Percentiles rank a stretch among this genome's conserved stretches.
These are phyloP conservation scores for Colletotrichum sp. DNA, from an alignment of 2,329 filamentous ascomycete species.

Conservation along the genomic window DNA sequence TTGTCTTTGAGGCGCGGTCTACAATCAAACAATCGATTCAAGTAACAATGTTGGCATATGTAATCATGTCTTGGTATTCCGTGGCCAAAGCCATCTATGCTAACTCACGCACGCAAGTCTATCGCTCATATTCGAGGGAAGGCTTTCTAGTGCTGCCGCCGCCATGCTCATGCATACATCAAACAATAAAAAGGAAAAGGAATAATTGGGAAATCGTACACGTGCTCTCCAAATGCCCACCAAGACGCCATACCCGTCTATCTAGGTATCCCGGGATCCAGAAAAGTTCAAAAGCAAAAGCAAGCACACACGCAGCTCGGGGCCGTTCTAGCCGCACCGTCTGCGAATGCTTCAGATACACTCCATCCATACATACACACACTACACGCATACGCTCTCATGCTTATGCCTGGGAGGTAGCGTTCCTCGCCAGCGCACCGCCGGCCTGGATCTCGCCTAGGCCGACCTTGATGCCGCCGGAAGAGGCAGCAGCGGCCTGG, in stretches of 20 bases:
- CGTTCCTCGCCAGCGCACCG: constrained; percentile 7
- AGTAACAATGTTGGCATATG: too few species aligned
- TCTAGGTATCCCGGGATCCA: constrained; percentile 1
- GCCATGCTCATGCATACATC: neutral
- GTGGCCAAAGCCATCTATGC: constrained; percentile 8
- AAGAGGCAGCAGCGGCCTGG: neutral
- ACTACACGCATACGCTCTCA: neutral
- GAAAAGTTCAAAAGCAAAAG: neutral
- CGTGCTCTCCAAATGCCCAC: constrained; percentile 1
- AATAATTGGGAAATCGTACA: constrained; percentile 10
- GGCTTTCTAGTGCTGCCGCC: neutral
- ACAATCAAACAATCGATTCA: too few species aligned
- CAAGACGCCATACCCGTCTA: constrained; percentile 18
- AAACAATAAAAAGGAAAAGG: neutral
- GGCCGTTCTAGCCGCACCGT: neutral
- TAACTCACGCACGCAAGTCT: neutral
- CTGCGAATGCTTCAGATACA: neutral
- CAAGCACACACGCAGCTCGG: neutral
- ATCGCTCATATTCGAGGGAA: neutral
- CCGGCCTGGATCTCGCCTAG: constrained; percentile 11
- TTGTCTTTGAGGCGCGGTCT: too few species aligned
- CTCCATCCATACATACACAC: neutral
- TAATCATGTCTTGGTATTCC: constrained; percentile 1
- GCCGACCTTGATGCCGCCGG: constrained; percentile 11
- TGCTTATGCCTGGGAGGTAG: constrained; percentile 2